phyloP scores from a whole-genome alignment of 208 protist genomes.

The Leishmania aethiopica region DNA sequence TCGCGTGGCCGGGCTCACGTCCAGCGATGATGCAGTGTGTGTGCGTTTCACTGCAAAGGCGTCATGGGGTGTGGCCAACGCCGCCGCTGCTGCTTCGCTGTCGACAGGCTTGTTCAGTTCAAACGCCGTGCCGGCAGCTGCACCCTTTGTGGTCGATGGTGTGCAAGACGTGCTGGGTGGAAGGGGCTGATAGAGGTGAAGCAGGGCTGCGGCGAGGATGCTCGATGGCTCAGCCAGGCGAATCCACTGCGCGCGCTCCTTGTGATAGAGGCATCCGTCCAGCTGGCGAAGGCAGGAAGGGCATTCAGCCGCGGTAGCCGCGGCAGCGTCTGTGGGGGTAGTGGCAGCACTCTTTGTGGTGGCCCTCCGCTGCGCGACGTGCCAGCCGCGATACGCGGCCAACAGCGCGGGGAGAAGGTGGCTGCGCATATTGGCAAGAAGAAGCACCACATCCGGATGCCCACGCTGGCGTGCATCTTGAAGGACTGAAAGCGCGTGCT shows the following conservation, averaged over 20 bases:
- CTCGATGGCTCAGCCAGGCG: constrained; percentile 60
- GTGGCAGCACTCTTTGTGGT: background rate
- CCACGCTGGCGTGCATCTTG: constrained; percentile 10
- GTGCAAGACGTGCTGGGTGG: background rate
- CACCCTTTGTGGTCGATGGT: background rate
- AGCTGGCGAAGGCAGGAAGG: constrained; percentile 12
- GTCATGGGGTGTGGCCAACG: background rate
- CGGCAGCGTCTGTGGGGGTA: background rate
- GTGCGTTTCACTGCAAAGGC: constrained; percentile 3
- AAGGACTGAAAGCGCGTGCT: constrained; percentile 19
- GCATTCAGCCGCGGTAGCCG: background rate
- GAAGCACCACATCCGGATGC: constrained; percentile 1
- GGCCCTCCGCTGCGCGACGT: background rate
- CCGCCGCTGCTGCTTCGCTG: background rate
- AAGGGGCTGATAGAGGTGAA: constrained; percentile 12
- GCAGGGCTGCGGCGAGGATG: constrained; percentile 44
- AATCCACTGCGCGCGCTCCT: constrained; percentile 30
- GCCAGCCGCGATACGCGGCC: constrained; percentile 19
- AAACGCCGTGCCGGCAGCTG: background rate
- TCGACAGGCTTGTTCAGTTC: background rate
- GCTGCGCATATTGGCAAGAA: constrained; percentile 19
- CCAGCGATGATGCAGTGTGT: background rate
- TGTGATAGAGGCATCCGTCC: constrained; percentile 30
- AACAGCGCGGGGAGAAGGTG: constrained; percentile 23
- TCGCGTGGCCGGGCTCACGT: background rate